Evolutionary conservation across 345 rosid genomes (phyloP).

Genomic region (Ricinus communis): DNA sequence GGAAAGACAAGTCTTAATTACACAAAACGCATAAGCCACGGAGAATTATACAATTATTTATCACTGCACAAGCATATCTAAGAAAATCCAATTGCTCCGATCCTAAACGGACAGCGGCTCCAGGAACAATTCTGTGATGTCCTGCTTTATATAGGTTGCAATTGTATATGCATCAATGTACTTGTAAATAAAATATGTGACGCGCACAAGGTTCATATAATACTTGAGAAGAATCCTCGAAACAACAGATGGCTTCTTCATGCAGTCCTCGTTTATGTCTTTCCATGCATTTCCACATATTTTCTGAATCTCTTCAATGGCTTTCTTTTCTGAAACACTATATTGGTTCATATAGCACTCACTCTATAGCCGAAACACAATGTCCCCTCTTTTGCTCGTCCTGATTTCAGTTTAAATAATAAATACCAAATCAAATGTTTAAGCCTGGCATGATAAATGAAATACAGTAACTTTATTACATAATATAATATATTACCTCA

Average conservation of each 20-base stretch:
- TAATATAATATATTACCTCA: background rate
- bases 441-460: too few species aligned
- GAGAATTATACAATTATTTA: too few species aligned
- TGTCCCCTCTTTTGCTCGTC: background rate
- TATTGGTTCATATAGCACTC: conserved; percentile 15
- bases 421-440: background rate
- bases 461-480: background rate
- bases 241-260: conserved; percentile 1
- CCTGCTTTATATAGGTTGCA: too few species aligned
- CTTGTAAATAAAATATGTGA: background rate
- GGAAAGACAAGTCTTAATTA: too few species aligned
- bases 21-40: too few species aligned
- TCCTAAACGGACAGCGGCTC: too few species aligned
- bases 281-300: background rate
- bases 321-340: background rate
- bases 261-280: conserved; percentile 7
- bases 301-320: background rate
- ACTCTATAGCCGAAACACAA: background rate
- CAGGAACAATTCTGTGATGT: too few species aligned
- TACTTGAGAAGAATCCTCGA: background rate
- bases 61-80: too few species aligned
- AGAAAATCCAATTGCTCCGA: too few species aligned
- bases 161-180: background rate
- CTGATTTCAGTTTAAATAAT: background rate
- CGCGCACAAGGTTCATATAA: background rate